phyloP scores from a whole-genome alignment of 495 filamentous ascomycete species.

The Lasiosphaeria ovina region DNA sequence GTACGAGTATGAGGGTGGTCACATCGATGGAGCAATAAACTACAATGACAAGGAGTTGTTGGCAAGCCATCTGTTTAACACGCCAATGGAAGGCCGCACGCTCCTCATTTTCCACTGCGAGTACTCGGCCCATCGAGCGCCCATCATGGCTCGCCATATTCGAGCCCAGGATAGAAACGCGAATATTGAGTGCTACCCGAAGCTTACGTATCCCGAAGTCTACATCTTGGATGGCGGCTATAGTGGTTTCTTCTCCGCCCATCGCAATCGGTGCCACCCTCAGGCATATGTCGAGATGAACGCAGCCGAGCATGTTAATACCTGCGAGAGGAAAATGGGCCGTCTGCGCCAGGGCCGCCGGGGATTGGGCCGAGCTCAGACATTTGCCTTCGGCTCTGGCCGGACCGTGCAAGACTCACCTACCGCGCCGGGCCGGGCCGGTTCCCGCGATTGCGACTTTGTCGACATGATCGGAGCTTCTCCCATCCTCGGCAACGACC shows the following conservation, averaged over 20 bases:
- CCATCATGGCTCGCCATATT: slow-evolving; percentile 89
- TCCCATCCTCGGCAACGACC: slow-evolving; percentile 49
- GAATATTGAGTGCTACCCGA: slow-evolving; percentile 82
- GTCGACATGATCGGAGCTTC: slow-evolving; percentile 53
- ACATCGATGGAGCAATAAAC: slow-evolving; percentile 90
- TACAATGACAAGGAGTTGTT: slow-evolving; percentile 92
- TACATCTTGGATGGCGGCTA: slow-evolving; percentile 98
- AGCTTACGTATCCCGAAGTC: slow-evolving; percentile 87
- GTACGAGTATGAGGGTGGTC: slow-evolving; percentile 96
- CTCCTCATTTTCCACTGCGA: slow-evolving; percentile 95
- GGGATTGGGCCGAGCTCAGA: slow-evolving; percentile 84
- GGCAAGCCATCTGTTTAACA: slow-evolving; percentile 71
- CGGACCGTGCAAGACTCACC: slow-evolving; percentile 71
- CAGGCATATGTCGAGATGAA: slow-evolving; percentile 97
- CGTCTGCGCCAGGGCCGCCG: slow-evolving; percentile 74
- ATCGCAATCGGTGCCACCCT: slow-evolving; percentile 78
- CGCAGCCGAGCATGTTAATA: slow-evolving; percentile 79
- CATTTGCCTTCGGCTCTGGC: slow-evolving; percentile 82
- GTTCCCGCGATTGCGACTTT: slow-evolving; percentile 41
- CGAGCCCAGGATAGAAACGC: slow-evolving; percentile 79
- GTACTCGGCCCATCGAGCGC: slow-evolving; percentile 96
- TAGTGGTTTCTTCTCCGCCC: slow-evolving; percentile 79
- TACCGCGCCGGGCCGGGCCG: slow-evolving; percentile 59
- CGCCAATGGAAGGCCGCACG: slow-evolving; percentile 61
- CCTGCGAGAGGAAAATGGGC: slow-evolving; percentile 91